Evolutionary conservation across 1,284 basidiomycete species (phyloP), one percentile per base, ranked within the genome.

Genomic region (Ceratobasidium sp.): DNA sequence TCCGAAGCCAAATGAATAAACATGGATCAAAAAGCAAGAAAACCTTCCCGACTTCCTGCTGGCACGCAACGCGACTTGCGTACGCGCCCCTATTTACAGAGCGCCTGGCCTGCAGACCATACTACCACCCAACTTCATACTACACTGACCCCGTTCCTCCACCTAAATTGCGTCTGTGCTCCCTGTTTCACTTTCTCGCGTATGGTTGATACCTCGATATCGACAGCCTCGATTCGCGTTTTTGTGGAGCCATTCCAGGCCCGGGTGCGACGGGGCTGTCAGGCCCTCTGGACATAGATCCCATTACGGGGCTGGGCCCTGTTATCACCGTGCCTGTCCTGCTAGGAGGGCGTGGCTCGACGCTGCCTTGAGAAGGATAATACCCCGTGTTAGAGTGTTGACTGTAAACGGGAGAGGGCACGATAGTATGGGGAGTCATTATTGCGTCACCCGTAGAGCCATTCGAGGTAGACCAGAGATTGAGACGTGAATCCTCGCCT

Each of bases 401-500:
- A 23, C 71, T 75, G 35, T 75, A 75, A 37, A 75, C 71, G 33
- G 71, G 71, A 28, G 71, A 75, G 11, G 42, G 37, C 7, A 60
- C 60, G 26, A 75, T 60, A 15, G 47, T 64, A 23, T 75, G 71
- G 20, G 71, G 71, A 2, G 71, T 75, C 49, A 75, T 64, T 17
- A 37, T 51, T 31, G 56, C 23, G 15, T 64, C 71, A 5, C 68
- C 68, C 33, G 53, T 17, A 47, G 68, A 37, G 2, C 53, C 49
- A 8, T 23, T 64, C 5, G 71, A 53, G 7, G 71, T 75, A 8
- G 79, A 73, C 90, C 90, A 91, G 3, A 87, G 78, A 54, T 86
- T 85, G 61, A 91, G 83, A 77, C 86, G 88, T 0, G 86, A 83
- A 78, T 92, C 90, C 83, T 92, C 90, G 1, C 90, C 90, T 1